phyloP scores from a whole-genome alignment of 2,329 filamentous ascomycete species.

The Penicillium sp. region DNA sequence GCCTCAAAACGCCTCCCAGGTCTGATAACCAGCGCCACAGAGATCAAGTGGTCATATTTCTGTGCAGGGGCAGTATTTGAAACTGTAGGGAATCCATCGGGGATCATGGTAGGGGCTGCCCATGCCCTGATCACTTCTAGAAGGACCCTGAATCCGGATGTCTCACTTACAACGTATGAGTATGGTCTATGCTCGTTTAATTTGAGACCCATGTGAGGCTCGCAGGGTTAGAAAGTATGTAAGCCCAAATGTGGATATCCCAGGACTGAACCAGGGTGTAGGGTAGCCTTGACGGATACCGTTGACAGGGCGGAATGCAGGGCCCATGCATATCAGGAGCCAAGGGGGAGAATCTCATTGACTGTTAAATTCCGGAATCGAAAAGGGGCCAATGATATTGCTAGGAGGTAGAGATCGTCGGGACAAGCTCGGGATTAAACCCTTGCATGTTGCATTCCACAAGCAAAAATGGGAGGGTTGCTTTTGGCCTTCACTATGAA shows the following conservation, averaged over 20 bases:
- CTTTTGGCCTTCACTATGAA: constrained; percentile 12
- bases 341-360: constrained; percentile 17
- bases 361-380: constrained; percentile 15
- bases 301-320: constrained; percentile 21
- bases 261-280: not conserved
- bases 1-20: not conserved
- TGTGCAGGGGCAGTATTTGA: too few relatives aligned
- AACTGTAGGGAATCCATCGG: not conserved
- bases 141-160: not conserved
- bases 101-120: not conserved
- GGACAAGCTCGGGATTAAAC: constrained; percentile 1
- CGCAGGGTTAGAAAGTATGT: not conserved
- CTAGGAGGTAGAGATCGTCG: constrained; percentile 1
- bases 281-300: constrained; percentile 17
- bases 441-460: constrained; percentile 25
- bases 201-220: not conserved
- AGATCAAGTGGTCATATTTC: not conserved
- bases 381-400: constrained; percentile 14
- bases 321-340: constrained; percentile 6
- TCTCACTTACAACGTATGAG: not conserved
- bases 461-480: constrained; percentile 16
- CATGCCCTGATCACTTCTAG: not conserved
- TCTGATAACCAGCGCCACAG: not conserved
- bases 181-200: not conserved
- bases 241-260: not conserved